phyloP scores from a whole-genome alignment of 1,284 basidiomycete genomes.

The Leccinum pachyderme region DNA sequence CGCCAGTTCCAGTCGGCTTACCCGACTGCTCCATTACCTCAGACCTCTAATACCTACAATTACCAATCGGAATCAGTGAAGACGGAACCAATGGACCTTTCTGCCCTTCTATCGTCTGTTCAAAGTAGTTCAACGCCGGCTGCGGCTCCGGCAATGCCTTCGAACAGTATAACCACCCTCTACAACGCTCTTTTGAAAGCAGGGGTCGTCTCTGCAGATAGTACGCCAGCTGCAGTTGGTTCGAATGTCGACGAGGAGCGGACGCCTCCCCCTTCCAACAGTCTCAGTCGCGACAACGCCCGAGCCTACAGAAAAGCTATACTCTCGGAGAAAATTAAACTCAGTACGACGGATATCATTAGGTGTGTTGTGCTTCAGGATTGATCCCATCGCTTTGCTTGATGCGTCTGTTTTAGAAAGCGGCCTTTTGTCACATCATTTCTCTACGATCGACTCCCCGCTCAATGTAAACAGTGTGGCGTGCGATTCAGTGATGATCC shows the following conservation, averaged over 20 bases:
- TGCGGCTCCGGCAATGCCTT: conserved; percentile 30
- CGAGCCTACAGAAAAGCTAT: conserved; percentile 74
- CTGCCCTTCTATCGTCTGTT: conserved; percentile 26
- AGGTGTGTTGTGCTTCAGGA: conserved; percentile 47
- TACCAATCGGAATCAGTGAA: conserved; percentile 28
- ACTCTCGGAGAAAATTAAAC: conserved; percentile 63
- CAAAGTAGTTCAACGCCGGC: conserved; percentile 25
- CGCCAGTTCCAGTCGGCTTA: conserved; percentile 24
- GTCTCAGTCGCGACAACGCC: conserved; percentile 48
- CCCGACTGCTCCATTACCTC: conserved; percentile 12
- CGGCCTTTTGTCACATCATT: conserved; percentile 61
- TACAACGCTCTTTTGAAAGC: conserved; percentile 70
- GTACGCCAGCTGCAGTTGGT: conserved; percentile 50
- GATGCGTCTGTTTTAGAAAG: conserved; percentile 44
- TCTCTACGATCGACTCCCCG: conserved; percentile 72
- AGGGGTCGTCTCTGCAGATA: conserved; percentile 61
- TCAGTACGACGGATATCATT: conserved; percentile 71
- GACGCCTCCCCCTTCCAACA: conserved; percentile 36
- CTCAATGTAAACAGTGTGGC: conserved; percentile 94
- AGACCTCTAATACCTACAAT: conserved; percentile 18
- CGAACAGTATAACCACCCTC: conserved; percentile 54
- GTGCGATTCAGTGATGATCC: conserved; percentile 77
- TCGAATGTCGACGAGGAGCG: conserved; percentile 41
- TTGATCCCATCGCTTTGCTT: conserved; percentile 7
- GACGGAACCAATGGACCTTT: conserved; percentile 32